Conservation (phyloP, 2,329 filamentous ascomycete species). For the Juglanconis sp. region DNA sequence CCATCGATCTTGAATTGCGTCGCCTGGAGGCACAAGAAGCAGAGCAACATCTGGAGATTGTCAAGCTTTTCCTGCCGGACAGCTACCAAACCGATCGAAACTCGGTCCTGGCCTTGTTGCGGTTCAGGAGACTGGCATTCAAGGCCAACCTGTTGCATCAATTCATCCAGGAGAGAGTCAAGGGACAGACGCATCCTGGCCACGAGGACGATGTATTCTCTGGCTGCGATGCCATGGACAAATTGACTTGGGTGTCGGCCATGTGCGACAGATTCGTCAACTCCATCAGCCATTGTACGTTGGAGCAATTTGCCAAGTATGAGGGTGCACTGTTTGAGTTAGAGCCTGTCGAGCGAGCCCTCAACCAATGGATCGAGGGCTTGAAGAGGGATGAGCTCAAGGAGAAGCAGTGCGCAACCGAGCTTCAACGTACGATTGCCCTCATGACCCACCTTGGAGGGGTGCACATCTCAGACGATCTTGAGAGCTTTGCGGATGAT, state of each 20-base stretch:
- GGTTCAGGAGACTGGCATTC: slow-evolving; percentile 84
- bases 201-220: slow-evolving; percentile 77
- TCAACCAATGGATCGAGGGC: slow-evolving; percentile 85
- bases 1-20: slow-evolving; percentile 85
- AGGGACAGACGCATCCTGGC: slow-evolving; percentile 62
- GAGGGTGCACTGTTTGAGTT: slow-evolving; percentile 81
- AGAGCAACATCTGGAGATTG: slow-evolving; percentile 80
- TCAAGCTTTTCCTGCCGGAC: slow-evolving; percentile 85
- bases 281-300: slow-evolving; percentile 73
- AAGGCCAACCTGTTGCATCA: slow-evolving; percentile 77
- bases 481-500: slow-evolving; percentile 74
- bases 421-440: slow-evolving; percentile 79
- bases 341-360: slow-evolving; percentile 82
- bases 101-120: slow-evolving; percentile 81
- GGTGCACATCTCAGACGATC: slow-evolving; percentile 67
- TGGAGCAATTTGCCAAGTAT: slow-evolving; percentile 74
- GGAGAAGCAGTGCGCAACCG: slow-evolving; percentile 75
- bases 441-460: slow-evolving; percentile 84
- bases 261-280: slow-evolving; percentile 84
- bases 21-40: slow-evolving; percentile 87
- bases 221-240: slow-evolving; percentile 78
- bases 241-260: slow-evolving; percentile 76
- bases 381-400: slow-evolving; percentile 81
- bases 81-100: slow-evolving; percentile 76
- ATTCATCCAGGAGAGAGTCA: slow-evolving; percentile 76